Conservation (phyloP, 495 filamentous ascomycete genomes). For the Pyrenula aspistea region DNA sequence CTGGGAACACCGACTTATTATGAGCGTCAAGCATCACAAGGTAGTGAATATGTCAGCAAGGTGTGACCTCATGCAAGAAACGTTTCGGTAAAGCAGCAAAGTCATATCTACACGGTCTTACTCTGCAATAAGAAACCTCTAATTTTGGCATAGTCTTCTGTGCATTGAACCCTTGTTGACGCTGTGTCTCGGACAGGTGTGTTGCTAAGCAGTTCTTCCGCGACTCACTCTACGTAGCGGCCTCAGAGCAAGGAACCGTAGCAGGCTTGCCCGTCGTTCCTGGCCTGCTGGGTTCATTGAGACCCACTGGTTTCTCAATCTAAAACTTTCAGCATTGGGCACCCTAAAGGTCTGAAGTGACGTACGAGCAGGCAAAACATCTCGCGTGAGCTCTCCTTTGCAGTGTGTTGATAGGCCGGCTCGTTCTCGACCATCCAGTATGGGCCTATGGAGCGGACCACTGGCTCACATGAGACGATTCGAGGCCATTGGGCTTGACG, state of each 20-base stretch:
- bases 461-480: no score
- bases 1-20: background rate
- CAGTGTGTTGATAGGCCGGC: background rate
- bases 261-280: background rate
- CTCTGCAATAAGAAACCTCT: background rate
- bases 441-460: no score
- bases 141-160: background rate
- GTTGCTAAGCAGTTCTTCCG: background rate
- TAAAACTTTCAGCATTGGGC: background rate
- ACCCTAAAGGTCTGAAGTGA: background rate
- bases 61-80: background rate
- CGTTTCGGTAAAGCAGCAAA: background rate
- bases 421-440: background rate
- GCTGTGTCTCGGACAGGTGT: background rate
- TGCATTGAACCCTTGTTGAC: background rate
- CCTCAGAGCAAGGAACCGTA: background rate
- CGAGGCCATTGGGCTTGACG: no score
- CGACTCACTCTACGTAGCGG: background rate
- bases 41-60: background rate
- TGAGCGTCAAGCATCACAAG: background rate
- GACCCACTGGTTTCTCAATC: background rate
- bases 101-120: background rate
- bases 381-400: background rate
- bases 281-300: background rate
- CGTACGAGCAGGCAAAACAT: background rate